Evolutionary conservation across 345 rosid species (phyloP), one percentile per base, ranked within the genome.

Genomic region (Rhizophora apiculata): DNA sequence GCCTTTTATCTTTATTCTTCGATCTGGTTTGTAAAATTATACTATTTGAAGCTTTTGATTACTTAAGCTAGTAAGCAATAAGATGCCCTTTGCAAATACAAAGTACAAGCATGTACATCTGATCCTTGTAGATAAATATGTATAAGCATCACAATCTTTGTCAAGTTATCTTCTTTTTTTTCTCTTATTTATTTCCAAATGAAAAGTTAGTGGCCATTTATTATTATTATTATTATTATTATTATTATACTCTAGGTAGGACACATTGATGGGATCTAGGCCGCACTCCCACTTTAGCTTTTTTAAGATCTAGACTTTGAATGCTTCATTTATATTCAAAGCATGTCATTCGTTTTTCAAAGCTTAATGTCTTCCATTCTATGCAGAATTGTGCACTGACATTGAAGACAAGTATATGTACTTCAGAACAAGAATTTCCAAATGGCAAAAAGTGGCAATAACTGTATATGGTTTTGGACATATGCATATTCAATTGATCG

Each of bases 251-350:
- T 43, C 18, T 3, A 43, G 53, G 36, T 62, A 69, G 9, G 74
- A 29, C 54, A 30, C 32, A 31, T 24, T 67, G 73, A 79, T 68
- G 76, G 76, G 57, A 74, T 74, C 64, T 53, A 59, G 63, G 54
- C 75, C 70, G 63, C 72, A 66, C 11, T 70, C 60, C 52, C 29
- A 0, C 13, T 2, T 63, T 63, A 13, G 27, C 10, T 36, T 43
- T 60, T 36, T 43, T 60, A 60, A 20, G 30, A 62, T 36, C 6
- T 20, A 36, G 49, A 15, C 18, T 43, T 43, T 43, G 16, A 43
- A 19, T 43, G 49, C 49, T 13, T 43, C 49, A 43, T 11, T 43
- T 43, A 13, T 15, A 43, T 13, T 13, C 49, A 43, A 43, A 43
- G 49, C 13, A 43, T 13, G 49, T 1, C 49, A 43, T 43, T 3